phyloP scores from a whole-genome alignment of 2,329 filamentous ascomycete genomes.

The Cytospora chrysosperma region DNA sequence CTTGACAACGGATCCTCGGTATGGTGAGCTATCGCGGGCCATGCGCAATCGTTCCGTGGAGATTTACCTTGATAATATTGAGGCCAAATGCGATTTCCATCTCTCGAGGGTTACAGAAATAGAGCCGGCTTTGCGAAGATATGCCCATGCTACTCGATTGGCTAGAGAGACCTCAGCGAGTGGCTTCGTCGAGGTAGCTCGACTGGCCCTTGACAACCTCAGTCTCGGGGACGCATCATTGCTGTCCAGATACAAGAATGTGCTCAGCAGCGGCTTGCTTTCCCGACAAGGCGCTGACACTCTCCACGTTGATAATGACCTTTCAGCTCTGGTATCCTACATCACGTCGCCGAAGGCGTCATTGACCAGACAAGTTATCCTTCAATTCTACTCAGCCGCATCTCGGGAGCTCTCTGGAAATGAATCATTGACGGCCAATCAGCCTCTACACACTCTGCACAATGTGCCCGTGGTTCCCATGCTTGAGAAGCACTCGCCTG shows the following conservation, averaged over 20 bases:
- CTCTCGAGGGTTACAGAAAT: constrained; percentile 45
- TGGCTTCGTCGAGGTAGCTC: constrained; percentile 35
- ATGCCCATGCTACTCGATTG: constrained; percentile 28
- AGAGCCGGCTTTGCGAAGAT: constrained; percentile 51
- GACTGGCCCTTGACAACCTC: constrained; percentile 46
- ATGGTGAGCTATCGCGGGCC: constrained; percentile 90
- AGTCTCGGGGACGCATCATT: constrained; percentile 44
- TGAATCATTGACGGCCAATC: constrained; percentile 26
- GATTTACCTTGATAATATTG: constrained; percentile 65
- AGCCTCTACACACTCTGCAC: constrained; percentile 59
- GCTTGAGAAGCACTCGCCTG: constrained; percentile 37
- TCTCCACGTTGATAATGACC: constrained; percentile 8
- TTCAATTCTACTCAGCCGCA: constrained; percentile 29
- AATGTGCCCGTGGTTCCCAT: constrained; percentile 54
- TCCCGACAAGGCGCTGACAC: constrained; percentile 12
- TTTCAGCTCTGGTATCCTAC: constrained; percentile 28
- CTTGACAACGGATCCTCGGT: constrained; percentile 85
- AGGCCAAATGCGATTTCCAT: constrained; percentile 34
- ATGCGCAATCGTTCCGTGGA: constrained; percentile 96
- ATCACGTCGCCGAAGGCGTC: constrained; percentile 33
- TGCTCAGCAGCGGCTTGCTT: constrained; percentile 1
- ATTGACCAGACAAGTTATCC: constrained; percentile 36
- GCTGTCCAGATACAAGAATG: constrained; percentile 13
- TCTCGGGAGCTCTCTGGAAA: constrained; percentile 25
- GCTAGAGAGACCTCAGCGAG: constrained; percentile 28